Evolutionary conservation across 2,329 filamentous ascomycete species (phyloP).

Genomic region (Cyphellophora europaea): DNA sequence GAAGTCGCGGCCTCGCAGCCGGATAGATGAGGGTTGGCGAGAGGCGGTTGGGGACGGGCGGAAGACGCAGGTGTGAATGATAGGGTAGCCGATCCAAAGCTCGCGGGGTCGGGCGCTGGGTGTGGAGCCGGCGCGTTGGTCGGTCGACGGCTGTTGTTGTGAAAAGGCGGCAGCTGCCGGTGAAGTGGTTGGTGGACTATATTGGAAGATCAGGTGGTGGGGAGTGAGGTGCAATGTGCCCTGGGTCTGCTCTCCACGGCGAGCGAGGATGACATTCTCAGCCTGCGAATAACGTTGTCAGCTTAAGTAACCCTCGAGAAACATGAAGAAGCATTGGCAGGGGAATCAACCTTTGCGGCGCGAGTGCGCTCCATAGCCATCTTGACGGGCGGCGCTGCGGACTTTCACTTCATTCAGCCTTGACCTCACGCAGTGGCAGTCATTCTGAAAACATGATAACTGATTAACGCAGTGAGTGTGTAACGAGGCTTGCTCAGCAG

Average conservation of each 20-base stretch:
- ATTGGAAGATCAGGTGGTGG: conserved; percentile 57
- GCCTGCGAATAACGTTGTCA: conserved; percentile 32
- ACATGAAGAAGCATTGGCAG: conserved; percentile 2
- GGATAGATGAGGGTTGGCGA: conserved; percentile 68
- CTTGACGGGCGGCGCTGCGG: conserved; percentile 3
- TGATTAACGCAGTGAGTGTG: too few species aligned
- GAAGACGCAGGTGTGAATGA: conserved; percentile 72
- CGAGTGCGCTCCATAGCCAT: conserved; percentile 21
- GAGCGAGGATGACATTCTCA: conserved; percentile 49
- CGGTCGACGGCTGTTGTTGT: too few species aligned
- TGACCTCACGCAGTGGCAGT: too few species aligned
- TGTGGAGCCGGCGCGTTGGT: conserved; percentile 27
- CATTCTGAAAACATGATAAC: too few species aligned
- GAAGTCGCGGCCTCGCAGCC: conserved; percentile 86
- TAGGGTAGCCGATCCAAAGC: conserved; percentile 90
- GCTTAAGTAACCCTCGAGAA: too few species aligned
- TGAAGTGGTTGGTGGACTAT: conserved; percentile 37
- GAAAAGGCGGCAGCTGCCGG: conserved; percentile 25
- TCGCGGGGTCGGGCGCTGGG: conserved; percentile 49
- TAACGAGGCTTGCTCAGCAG: too few species aligned
- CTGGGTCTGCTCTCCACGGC: conserved; percentile 45
- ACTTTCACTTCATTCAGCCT: too few species aligned
- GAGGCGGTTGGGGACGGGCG: conserved; percentile 63
- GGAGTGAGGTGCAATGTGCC: conserved; percentile 55
- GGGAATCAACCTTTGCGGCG: conserved; percentile 17